Evolutionary conservation across 1,284 basidiomycete genomes (phyloP).

Genomic region (Heimioporus punctisporus): DNA sequence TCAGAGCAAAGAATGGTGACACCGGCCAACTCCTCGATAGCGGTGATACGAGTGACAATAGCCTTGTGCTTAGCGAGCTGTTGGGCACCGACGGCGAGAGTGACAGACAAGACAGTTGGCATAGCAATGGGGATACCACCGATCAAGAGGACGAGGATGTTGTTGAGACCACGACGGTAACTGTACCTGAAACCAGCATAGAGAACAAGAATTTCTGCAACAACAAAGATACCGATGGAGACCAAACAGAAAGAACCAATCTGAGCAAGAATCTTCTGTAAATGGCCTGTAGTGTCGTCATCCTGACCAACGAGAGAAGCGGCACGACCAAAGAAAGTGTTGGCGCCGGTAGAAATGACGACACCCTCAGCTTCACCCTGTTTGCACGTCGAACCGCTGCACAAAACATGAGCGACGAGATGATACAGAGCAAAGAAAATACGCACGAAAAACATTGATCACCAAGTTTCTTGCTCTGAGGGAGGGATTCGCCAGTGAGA

Average conservation of each 20-base stretch:
- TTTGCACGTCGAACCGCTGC: slow-evolving; percentile 93
- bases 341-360: slow-evolving; percentile 95
- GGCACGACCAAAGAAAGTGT: slow-evolving; percentile 96
- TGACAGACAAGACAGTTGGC: slow-evolving; percentile 97
- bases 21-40: slow-evolving; percentile 96
- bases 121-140: slow-evolving; percentile 99
- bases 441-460: slow-evolving; percentile 97
- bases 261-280: slow-evolving; percentile 97
- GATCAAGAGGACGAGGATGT: slow-evolving; percentile 97
- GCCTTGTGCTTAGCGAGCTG: slow-evolving; percentile 99
- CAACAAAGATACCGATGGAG: slow-evolving; percentile 91
- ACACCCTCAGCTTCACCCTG: slow-evolving; percentile 98
- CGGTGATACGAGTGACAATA: slow-evolving; percentile 98
- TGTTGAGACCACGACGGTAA: slow-evolving; percentile 95
- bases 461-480: slow-evolving; percentile 86
- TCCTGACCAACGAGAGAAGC: slow-evolving; percentile 96
- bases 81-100: slow-evolving; percentile 97
- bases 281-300: slow-evolving; percentile 95
- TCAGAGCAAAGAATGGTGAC: slow-evolving; percentile 98
- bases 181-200: slow-evolving; percentile 88
- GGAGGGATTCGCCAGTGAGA: slow-evolving; percentile 95
- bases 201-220: slow-evolving; percentile 88
- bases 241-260: slow-evolving; percentile 97
- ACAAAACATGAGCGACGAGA: slow-evolving; percentile 5
- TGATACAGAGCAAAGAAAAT: not conserved